A percentile compares a stretch with the other conserved stretches of the same genome.
Evolutionary conservation across 371 early-diverging fungal genomes (phyloP).

Genomic region (Mortierella sp.): DNA sequence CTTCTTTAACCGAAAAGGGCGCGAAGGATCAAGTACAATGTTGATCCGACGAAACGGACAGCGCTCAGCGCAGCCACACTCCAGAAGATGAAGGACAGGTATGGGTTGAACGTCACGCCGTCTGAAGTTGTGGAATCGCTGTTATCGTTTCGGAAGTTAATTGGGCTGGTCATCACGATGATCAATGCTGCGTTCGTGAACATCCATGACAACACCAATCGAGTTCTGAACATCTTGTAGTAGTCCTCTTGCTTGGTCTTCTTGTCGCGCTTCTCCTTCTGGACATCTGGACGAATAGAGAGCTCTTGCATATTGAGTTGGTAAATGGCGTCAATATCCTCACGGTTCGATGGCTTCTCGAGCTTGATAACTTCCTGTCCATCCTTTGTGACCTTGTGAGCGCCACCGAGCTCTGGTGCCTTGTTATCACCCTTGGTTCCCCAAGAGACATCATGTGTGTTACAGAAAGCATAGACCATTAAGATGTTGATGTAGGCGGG

Average conservation of each 20-base stretch:
- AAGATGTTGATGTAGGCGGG: slow-evolving; percentile 90
- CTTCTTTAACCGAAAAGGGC: slow-evolving; percentile 57
- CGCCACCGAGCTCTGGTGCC: slow-evolving; percentile 29
- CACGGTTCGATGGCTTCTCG: slow-evolving; percentile 44
- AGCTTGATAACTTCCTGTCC: slow-evolving; percentile 53
- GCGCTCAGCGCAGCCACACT: slow-evolving; percentile 80
- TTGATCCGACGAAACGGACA: slow-evolving; percentile 81
- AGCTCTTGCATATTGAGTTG: slow-evolving; percentile 72
- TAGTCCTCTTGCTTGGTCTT: slow-evolving; percentile 88
- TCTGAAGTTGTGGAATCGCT: not conserved
- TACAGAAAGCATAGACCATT: slow-evolving; percentile 94
- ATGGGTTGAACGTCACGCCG: slow-evolving; percentile 64
- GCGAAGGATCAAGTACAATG: slow-evolving; percentile 71
- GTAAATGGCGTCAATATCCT: slow-evolving; percentile 70
- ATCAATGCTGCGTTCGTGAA: slow-evolving; percentile 82
- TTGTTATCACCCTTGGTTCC: slow-evolving; percentile 92
- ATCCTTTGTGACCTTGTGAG: slow-evolving; percentile 41
- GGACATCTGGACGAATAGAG: slow-evolving; percentile 49
- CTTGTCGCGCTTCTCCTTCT: slow-evolving; percentile 74
- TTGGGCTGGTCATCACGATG: slow-evolving; percentile 62
- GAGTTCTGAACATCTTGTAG: slow-evolving; percentile 88
- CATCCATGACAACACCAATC: slow-evolving; percentile 88
- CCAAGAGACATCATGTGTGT: slow-evolving; percentile 94
- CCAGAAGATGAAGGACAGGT: slow-evolving; percentile 78
- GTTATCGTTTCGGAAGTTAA: slow-evolving; percentile 2